Percentiles rank a stretch among this genome's conserved stretches.
Conservation (phyloP, 352 stramenopile genomes). For the Pythium scleroteichum region DNA sequence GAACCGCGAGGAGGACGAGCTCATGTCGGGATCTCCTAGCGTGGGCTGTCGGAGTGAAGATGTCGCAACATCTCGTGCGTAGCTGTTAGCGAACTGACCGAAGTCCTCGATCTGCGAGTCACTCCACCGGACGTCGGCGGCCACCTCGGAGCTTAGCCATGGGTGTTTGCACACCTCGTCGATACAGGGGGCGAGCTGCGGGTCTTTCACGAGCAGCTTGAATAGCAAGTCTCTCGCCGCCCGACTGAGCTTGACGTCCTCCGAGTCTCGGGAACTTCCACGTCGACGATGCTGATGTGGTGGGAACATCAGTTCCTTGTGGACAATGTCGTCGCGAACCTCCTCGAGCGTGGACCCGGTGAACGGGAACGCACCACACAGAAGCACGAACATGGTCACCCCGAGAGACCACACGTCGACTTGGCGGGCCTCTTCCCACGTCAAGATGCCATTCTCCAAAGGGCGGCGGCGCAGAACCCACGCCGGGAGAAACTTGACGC, state of each 20-base stretch:
- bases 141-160: slow-evolving; percentile 61
- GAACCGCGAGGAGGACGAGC: slow-evolving; percentile 7
- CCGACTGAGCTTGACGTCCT: slow-evolving; percentile 44
- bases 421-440: slow-evolving; percentile 61
- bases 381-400: slow-evolving; percentile 69
- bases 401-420: slow-evolving; percentile 75
- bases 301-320: slow-evolving; percentile 32
- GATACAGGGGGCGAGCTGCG: slow-evolving; percentile 47
- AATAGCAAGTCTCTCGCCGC: slow-evolving; percentile 62
- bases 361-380: slow-evolving; percentile 67
- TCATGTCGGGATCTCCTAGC: slow-evolving; percentile 5
- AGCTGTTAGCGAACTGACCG: slow-evolving; percentile 42
- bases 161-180: slow-evolving; percentile 63
- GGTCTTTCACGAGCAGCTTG: slow-evolving; percentile 60
- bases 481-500: slow-evolving; percentile 66
- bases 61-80: slow-evolving; percentile 46
- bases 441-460: slow-evolving; percentile 14
- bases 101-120: slow-evolving; percentile 41
- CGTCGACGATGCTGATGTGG: background rate
- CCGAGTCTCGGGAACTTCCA: background rate
- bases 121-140: slow-evolving; percentile 47
- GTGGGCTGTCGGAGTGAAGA: slow-evolving; percentile 22
- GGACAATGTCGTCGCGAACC: slow-evolving; percentile 22
- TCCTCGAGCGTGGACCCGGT: slow-evolving; percentile 27
- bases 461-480: slow-evolving; percentile 42